Conservation (phyloP, 805 yeast species). For the Starmerella stellata region DNA sequence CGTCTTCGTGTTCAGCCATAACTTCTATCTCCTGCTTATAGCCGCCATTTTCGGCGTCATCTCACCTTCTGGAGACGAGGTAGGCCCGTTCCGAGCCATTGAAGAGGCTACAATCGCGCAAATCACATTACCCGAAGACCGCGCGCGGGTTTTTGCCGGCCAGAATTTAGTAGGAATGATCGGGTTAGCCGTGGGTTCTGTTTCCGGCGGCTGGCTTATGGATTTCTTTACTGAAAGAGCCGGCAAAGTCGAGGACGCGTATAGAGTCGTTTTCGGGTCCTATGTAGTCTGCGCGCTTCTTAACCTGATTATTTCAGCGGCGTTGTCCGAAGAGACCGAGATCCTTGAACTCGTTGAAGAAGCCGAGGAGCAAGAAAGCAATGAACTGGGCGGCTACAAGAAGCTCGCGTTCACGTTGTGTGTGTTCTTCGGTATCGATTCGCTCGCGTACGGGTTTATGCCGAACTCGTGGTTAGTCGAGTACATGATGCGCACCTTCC, state of each 20-base stretch:
- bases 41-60: conserved; percentile 76
- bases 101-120: conserved; percentile 75
- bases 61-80: conserved; percentile 77
- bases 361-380: not conserved
- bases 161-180: conserved; percentile 50
- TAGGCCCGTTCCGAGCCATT: conserved; percentile 75
- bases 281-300: conserved; percentile 38
- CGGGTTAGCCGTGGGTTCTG: conserved; percentile 61
- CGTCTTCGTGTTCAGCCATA: conserved; percentile 39
- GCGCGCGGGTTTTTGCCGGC: conserved; percentile 60
- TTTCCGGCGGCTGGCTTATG: conserved; percentile 42
- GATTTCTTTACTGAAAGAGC: conserved; percentile 22
- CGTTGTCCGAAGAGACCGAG: conserved; percentile 15
- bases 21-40: conserved; percentile 35
- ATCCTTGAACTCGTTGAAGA: not conserved
- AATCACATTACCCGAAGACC: conserved; percentile 29
- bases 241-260: conserved; percentile 24
- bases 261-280: conserved; percentile 37
- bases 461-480: conserved; percentile 76
- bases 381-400: not conserved
- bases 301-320: conserved; percentile 33
- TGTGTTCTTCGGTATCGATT: conserved; percentile 53
- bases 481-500: conserved; percentile 46
- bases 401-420: conserved; percentile 9
- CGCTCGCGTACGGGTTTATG: conserved; percentile 79